These are phyloP conservation scores for Reutealis trisperma DNA, from an alignment of 345 rosid species.

Conservation along the genomic window DNA sequence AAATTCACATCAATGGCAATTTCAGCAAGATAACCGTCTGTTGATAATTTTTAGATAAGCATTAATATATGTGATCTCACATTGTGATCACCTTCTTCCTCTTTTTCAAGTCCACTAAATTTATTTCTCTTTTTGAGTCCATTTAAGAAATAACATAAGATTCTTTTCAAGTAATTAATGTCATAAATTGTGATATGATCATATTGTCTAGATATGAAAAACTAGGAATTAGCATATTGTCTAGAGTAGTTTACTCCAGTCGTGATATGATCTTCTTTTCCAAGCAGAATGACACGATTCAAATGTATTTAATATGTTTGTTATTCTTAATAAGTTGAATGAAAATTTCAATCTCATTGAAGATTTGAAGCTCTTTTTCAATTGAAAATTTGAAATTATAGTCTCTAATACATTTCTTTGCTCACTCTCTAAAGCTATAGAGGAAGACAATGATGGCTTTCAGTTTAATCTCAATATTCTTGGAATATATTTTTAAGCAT, in stretches of 20 bases:
- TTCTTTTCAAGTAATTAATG: conserved; percentile 85
- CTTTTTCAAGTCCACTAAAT: conserved; percentile 36
- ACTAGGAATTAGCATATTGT: conserved; percentile 89
- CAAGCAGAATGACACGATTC: conserved; percentile 52
- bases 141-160: conserved; percentile 65
- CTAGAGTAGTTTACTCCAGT: too few relatives aligned
- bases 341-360: conserved; percentile 53
- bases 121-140: conserved; percentile 38
- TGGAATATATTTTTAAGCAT: conserved; percentile 82
- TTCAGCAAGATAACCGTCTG: too few relatives aligned
- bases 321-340: conserved; percentile 69
- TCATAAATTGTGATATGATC: too few relatives aligned
- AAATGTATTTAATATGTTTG: conserved; percentile 78
- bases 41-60: conserved; percentile 79
- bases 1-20: too few relatives aligned
- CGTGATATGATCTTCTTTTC: too few relatives aligned
- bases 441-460: conserved; percentile 53
- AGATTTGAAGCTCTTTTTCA: conserved; percentile 57
- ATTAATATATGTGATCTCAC: conserved; percentile 54
- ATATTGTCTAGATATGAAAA: conserved; percentile 90
- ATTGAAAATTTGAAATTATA: conserved; percentile 60
- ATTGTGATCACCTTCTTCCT: conserved; percentile 15
- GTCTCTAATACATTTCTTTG: conserved; percentile 82
- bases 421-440: conserved; percentile 54
- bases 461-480: too few relatives aligned